Evolutionary conservation across 805 yeast genomes (phyloP).

Genomic region (Wickerhamomyces strasburgensis): DNA sequence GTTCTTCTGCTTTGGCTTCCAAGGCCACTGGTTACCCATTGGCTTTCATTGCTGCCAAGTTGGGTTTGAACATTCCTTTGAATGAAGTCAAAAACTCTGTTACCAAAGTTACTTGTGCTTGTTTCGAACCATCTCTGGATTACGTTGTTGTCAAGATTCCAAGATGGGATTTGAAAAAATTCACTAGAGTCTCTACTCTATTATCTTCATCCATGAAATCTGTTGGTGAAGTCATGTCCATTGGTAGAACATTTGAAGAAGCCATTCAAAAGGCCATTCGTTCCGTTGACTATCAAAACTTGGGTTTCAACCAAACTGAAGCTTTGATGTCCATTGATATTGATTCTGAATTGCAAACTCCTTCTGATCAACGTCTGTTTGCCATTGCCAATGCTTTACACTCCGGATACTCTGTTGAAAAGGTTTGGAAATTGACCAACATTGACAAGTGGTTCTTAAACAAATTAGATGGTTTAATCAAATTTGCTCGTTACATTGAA

Average conservation of each 20-base stretch:
- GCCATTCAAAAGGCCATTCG: slow-evolving; percentile 97
- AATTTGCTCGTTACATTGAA: slow-evolving; percentile 59
- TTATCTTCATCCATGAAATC: slow-evolving; percentile 95
- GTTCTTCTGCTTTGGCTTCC: slow-evolving; percentile 98
- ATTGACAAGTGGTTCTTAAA: slow-evolving; percentile 96
- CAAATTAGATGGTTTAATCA: slow-evolving; percentile 72
- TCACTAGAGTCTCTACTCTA: slow-evolving; percentile 83
- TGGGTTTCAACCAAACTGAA: slow-evolving; percentile 74
- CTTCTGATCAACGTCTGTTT: slow-evolving; percentile 94
- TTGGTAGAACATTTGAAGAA: slow-evolving; percentile 96
- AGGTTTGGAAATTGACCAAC: slow-evolving; percentile 84
- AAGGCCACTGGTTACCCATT: slow-evolving; percentile 98
- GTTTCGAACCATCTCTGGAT: slow-evolving; percentile 96
- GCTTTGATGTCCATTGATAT: slow-evolving; percentile 88
- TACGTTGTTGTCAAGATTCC: slow-evolving; percentile 97
- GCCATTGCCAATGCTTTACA: slow-evolving; percentile 94
- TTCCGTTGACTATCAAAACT: slow-evolving; percentile 91
- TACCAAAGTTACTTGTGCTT: slow-evolving; percentile 89
- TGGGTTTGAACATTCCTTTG: slow-evolving; percentile 88
- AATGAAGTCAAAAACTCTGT: slow-evolving; percentile 91
- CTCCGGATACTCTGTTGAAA: slow-evolving; percentile 85
- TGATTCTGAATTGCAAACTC: slow-evolving; percentile 90
- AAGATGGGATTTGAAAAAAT: slow-evolving; percentile 97
- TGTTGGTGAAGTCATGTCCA: slow-evolving; percentile 98
- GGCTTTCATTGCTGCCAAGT: slow-evolving; percentile 96